A percentile compares a stretch with the other conserved stretches of the same genome.
phyloP scores from a whole-genome alignment of 257 asterid species.

The Penstemon davidsonii region DNA sequence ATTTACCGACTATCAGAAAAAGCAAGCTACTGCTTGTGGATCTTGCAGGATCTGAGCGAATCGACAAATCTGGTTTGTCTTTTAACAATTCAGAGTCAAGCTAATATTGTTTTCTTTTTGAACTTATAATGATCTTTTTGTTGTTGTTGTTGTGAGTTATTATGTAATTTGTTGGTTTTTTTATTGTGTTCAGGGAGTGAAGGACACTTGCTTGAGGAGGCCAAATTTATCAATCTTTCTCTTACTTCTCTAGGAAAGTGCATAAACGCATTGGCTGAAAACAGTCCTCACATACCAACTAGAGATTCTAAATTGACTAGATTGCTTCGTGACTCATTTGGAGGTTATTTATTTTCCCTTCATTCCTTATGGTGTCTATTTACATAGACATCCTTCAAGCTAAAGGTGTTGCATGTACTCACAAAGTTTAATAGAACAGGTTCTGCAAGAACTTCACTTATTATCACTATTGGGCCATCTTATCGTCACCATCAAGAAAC shows the following conservation, averaged over 20 bases:
- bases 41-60: constrained; percentile 95
- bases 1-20: constrained; percentile 60
- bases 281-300: constrained; percentile 86
- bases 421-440: constrained; percentile 48
- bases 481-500: constrained; percentile 86
- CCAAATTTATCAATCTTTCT: constrained; percentile 87
- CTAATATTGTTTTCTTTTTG: constrained; percentile 9
- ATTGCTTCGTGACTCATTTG: constrained; percentile 91
- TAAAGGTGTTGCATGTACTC: constrained; percentile 19
- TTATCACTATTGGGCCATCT: constrained; percentile 81
- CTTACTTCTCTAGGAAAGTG: constrained; percentile 86
- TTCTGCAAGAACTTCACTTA: constrained; percentile 92
- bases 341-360: constrained; percentile 50
- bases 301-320: constrained; percentile 91
- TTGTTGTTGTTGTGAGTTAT: constrained; percentile 12
- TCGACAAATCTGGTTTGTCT: constrained; percentile 76
- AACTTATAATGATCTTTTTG: constrained; percentile 2
- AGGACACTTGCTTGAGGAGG: constrained; percentile 84
- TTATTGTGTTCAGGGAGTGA: constrained; percentile 67
- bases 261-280: constrained; percentile 90
- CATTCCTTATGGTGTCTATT: background rate
- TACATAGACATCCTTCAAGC: constrained; percentile 16
- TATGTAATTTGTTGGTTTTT: constrained; percentile 12
- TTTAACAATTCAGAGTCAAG: constrained; percentile 12
- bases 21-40: constrained; percentile 91